phyloP scores from a whole-genome alignment of 441 rosid genomes.

The Adansonia gregorii region DNA sequence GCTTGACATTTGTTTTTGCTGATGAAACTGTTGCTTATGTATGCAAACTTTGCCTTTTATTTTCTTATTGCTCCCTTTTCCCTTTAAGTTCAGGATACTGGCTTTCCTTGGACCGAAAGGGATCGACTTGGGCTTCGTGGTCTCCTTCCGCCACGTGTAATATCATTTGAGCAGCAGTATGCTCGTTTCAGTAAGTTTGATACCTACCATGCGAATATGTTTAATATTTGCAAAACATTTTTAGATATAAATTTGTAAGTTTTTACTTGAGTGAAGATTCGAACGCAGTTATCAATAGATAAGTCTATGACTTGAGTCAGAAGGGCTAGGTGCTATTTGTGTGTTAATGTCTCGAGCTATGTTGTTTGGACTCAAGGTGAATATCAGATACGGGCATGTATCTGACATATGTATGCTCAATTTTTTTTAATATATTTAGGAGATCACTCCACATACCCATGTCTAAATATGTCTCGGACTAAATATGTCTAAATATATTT shows the following conservation, averaged over 20 bases:
- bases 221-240: conserved; percentile 3
- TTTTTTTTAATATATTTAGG: no score
- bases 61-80: conserved; percentile 1
- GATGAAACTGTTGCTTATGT: background rate
- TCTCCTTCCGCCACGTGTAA: conserved; percentile 94
- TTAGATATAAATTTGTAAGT: conserved; percentile 7
- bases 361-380: no score
- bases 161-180: conserved; percentile 89
- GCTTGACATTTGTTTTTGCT: conserved; percentile 17
- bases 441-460: no score
- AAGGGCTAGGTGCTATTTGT: background rate
- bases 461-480: no score
- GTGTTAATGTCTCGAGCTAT: background rate
- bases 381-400: no score
- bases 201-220: background rate
- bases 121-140: conserved; percentile 94
- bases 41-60: background rate
- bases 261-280: background rate
- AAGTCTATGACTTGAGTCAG: background rate
- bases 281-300: background rate
- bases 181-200: conserved; percentile 85
- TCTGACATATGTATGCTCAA: no score
- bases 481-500: no score
- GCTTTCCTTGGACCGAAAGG: conserved; percentile 94
- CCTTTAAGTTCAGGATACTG: conserved; percentile 70